Evolutionary conservation across 352 stramenopile species (phyloP), one percentile per base, ranked within the genome.

Genomic region (Pythium guiyangense): DNA sequence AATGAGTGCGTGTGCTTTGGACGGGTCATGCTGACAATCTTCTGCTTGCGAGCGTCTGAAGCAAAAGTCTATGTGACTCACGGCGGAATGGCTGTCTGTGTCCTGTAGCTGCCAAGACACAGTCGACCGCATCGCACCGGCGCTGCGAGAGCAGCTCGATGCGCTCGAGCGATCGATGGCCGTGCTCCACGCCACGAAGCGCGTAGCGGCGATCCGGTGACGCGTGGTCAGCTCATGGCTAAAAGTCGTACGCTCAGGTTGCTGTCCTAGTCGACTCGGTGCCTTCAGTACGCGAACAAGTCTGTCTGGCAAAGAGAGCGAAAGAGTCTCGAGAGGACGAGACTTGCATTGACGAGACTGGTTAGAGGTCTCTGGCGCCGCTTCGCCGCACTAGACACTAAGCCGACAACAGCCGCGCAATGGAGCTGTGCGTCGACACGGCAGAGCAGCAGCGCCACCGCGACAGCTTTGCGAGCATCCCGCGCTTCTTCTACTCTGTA

Each of bases 401-500:
- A 35, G 3, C 2, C 9, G 6, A 9, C 3, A 31, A 50, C 45
- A 27, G n/a, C n/a, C n/a, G 8, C 47, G 29, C 17, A 20, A 55
- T 59, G 53, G 44, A 52, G 44, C 56, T 62, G 15, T 48, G 27
- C 39, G 37, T 56, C 46, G 56, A 55, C 37, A 57, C 51, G 4
- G 20, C 37, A 17, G 11, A n/a, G n/a, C n/a, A 14, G 27, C 43
- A 10, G n/a, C 20, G 18, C 17, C 29, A 17, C 3, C 48, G 14
- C 2, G 44, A 55, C 6, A 54, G 39, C 56, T 53, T 48, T 15
- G 35, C 37, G 17, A 69, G 51, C 46, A 71, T 86, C 55, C 73
- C 75, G 31, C 66, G 66, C 4, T 84, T 86, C 62, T 86, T 82
- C 46, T 80, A 66, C 39, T 63, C 69, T 14, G 70, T 74, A 53